These are phyloP conservation scores for Corymbia citriodora DNA, from an alignment of 441 rosid species.

Conservation along the genomic window DNA sequence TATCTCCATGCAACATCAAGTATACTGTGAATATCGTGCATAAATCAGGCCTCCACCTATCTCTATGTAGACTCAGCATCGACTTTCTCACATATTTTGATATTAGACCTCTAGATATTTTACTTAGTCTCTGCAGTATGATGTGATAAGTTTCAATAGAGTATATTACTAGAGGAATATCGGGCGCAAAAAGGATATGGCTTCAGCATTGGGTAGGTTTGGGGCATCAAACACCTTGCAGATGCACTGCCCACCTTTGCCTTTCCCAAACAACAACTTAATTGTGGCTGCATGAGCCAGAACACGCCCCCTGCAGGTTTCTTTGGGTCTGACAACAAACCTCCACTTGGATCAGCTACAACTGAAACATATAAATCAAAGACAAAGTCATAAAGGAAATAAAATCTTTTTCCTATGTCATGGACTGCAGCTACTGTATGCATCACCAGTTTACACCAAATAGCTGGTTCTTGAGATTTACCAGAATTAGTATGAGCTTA, in stretches of 20 bases:
- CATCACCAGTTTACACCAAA: background rate
- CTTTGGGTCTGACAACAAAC: background rate
- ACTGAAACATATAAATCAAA: background rate
- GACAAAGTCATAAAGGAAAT: background rate
- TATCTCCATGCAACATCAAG: background rate
- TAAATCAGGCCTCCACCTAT: background rate
- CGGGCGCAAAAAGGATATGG: background rate
- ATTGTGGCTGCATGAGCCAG: background rate
- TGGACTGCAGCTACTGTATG: background rate
- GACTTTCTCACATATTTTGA: background rate
- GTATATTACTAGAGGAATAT: background rate
- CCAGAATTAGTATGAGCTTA: background rate
- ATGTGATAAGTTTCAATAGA: no score
- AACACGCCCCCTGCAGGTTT: background rate
- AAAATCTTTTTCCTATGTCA: background rate
- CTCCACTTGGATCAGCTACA: accelerated
- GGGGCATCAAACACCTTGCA: background rate
- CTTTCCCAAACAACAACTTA: background rate
- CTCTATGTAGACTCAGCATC: accelerated
- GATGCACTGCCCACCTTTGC: background rate
- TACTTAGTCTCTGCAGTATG: no score
- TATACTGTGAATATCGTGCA: background rate
- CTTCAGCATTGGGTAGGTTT: background rate
- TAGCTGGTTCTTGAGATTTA: background rate
- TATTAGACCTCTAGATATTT: no score